phyloP scores from a whole-genome alignment of 345 rosid genomes.

The Noccaea bulbosa region DNA sequence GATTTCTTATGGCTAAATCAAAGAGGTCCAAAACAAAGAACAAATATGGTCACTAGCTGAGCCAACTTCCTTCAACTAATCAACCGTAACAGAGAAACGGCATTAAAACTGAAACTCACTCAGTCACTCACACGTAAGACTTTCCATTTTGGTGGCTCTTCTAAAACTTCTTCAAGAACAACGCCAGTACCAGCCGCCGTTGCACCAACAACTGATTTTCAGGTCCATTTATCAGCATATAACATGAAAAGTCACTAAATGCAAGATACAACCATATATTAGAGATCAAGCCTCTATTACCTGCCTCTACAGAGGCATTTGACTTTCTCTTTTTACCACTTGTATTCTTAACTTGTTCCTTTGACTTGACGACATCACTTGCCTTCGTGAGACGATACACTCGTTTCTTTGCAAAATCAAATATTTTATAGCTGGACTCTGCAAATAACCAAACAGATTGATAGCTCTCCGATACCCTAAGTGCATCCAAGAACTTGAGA shows the following conservation, averaged over 20 bases:
- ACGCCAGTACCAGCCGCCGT: constrained; percentile 47
- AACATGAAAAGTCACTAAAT: constrained; percentile 9
- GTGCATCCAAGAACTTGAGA: constrained; percentile 95
- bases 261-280: constrained; percentile 5
- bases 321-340: constrained; percentile 68
- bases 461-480: constrained; percentile 93
- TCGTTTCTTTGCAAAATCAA: constrained; percentile 95
- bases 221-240: constrained; percentile 21
- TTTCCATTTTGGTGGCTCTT: constrained; percentile 98
- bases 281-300: constrained; percentile 17
- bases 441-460: constrained; percentile 99
- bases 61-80: constrained; percentile 17
- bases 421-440: constrained; percentile 93
- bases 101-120: constrained; percentile 64
- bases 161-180: constrained; percentile 71
- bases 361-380: constrained; percentile 51
- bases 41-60: constrained; percentile 13
- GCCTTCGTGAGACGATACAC: constrained; percentile 68
- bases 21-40: background rate
- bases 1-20: background rate
- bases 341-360: constrained; percentile 48
- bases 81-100: constrained; percentile 22
- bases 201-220: constrained; percentile 50
- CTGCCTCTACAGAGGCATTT: constrained; percentile 43
- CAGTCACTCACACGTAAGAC: constrained; percentile 94